Evolutionary conservation across 2,329 filamentous ascomycete genomes (phyloP), one percentile per base, ranked within the genome.

Genomic region (Dryadomyces quercivorus): DNA sequence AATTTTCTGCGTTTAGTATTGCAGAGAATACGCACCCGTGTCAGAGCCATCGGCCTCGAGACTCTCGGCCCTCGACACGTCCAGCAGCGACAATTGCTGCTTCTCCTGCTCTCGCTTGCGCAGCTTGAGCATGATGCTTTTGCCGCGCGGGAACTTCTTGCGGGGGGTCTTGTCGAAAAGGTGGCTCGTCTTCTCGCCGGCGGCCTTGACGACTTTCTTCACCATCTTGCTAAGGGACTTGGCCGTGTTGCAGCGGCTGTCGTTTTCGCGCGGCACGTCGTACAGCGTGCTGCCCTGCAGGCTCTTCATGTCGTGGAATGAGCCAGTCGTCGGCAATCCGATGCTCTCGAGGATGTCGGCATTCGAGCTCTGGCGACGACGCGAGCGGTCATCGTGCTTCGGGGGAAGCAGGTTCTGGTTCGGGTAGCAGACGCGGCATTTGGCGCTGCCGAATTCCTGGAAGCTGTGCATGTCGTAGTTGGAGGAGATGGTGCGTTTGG

Each of bases 221-320:
- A 40, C 12, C 10, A 40, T 12, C 36, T 16, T 12, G 36, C 36
- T 8, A 16, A 44, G 4, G 1, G 50, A 40, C 40, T 36, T 36
- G 22, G 16, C 18, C n/a, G 26, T 21, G 7, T 40, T n/a, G 9
- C 50, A 52, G 22, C 26, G 21, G 10, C 21, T 4, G 22, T 36
- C 44, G 1, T n/a, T 48, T 8, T 34, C 22, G 9, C 26, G 22
- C 6, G 40, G 10, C 9, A 45, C 26, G n/a, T 45, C 4, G 38
- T 18, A 44, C 7, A 45, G 22, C 12, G 44, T 48, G 20, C 20
- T 56, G 3, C 55, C 57, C 47, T 56, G 52, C 12, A 57, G 34
- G 15, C 50, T 50, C 47, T 59, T 57, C 59, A 60, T 59, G 54
- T 59, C 55, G 20, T 55, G n/a, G 47, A 55, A 60, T 1, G 58